Conservation (phyloP, 2,329 filamentous ascomycete species). For the Chaetomiaceae sp. region DNA sequence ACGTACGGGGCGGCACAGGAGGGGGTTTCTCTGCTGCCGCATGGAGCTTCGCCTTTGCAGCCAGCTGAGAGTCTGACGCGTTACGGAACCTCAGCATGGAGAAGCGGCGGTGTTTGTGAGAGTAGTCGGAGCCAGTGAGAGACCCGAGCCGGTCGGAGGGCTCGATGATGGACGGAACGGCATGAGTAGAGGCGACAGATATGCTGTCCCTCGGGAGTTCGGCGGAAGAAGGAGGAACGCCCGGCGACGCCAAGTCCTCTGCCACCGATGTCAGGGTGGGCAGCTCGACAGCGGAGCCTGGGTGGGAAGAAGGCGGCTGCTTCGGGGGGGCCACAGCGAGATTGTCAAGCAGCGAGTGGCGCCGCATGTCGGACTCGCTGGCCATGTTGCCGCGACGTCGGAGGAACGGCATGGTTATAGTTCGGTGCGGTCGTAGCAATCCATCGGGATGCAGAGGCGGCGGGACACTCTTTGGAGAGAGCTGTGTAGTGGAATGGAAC, state of each 20-base stretch:
- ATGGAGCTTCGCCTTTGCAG: slow-evolving; percentile 67
- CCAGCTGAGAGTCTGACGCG: slow-evolving; percentile 87
- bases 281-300: slow-evolving; percentile 26
- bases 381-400: slow-evolving; percentile 56
- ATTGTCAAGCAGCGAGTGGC: slow-evolving; percentile 41
- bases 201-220: slow-evolving; percentile 29
- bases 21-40: slow-evolving; percentile 47
- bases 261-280: slow-evolving; percentile 23
- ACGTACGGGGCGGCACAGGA: slow-evolving; percentile 55
- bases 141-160: slow-evolving; percentile 38
- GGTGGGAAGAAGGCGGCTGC: slow-evolving; percentile 23
- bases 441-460: slow-evolving; percentile 19
- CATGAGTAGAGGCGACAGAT: slow-evolving; percentile 26
- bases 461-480: not conserved
- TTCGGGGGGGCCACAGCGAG: slow-evolving; percentile 23
- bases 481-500: too few species aligned
- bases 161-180: slow-evolving; percentile 24
- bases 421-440: slow-evolving; percentile 25
- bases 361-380: slow-evolving; percentile 56
- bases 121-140: slow-evolving; percentile 51
- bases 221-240: slow-evolving; percentile 30
- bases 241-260: slow-evolving; percentile 20
- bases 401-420: slow-evolving; percentile 52
- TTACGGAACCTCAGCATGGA: slow-evolving; percentile 80
- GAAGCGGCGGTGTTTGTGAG: slow-evolving; percentile 55